Evolutionary conservation across 2,329 filamentous ascomycete species (phyloP), one percentile per base, ranked within the genome.

Genomic region (Aspergillus candidus): DNA sequence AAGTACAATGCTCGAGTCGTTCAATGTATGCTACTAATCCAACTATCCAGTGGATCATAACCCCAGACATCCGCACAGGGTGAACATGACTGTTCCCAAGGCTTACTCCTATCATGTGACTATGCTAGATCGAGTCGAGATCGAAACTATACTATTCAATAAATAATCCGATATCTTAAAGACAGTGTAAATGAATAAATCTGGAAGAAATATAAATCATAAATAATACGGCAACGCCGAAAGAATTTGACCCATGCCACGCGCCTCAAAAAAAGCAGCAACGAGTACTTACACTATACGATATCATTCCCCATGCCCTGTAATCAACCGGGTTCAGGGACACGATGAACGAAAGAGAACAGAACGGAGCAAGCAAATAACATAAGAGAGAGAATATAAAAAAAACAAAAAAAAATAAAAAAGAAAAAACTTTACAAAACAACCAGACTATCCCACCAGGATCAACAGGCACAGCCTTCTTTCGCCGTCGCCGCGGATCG

Each of bases 401-500:
- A 34, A 41, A 29, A 35, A 37, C n/a, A n/a, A n/a, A 39, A 46
- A 40, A 34, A 41, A 29, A 35, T 35, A 46, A 40, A 34, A 41
- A 29, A 35, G 35, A 41, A 38, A 12, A 38, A 32, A 32, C 22
- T 42, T 42, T 40, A 35, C 27, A 40, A 39, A 48, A 30, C 35
- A 38, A 38, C 42, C 35, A 14, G 35, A 32, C 11, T 18, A 27
- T 4, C 32, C 33, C 41, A 48, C 14, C 32, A 39, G 43, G 44
- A 49, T 71, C 62, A 97, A 72, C 91, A 97, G 61, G 89, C 90
- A 68, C 91, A 97, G 35, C 86, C 84, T 61, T 95, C 89, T 74
- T 94, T 94, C 38, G 85, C 80, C n/a, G 80, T 82, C 54, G 79
- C 78, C 51, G 88, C 82, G 58, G 80, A 77, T 38, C 83, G 79